Evolutionary conservation across 176 grass and related monocot species (phyloP).

Genomic region (Bothriochloa decipiens): DNA sequence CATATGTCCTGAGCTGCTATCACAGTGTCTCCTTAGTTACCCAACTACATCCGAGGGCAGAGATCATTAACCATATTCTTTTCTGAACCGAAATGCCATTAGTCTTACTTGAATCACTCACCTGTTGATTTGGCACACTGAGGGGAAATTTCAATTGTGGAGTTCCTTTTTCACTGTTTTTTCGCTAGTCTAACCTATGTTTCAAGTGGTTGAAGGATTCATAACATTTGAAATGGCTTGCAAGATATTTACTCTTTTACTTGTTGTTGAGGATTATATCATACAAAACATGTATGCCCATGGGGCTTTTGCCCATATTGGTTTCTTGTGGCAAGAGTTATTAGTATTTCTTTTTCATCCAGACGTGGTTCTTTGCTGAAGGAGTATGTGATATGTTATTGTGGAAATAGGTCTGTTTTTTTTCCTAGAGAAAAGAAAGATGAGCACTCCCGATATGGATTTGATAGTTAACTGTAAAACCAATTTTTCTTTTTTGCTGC

Average conservation of each 20-base stretch:
- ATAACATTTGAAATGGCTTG: conserved; percentile 26
- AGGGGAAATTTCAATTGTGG: conserved; percentile 77
- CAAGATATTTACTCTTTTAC: background rate
- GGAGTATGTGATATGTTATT: background rate
- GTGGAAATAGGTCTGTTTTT: conserved; percentile 7
- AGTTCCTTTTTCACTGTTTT: conserved; percentile 44
- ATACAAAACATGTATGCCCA: background rate
- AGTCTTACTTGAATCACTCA: conserved; percentile 60
- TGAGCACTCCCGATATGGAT: background rate
- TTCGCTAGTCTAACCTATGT: conserved; percentile 29
- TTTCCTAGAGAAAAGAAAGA: background rate
- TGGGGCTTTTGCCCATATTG: background rate
- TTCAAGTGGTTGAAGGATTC: conserved; percentile 39
- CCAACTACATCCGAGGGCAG: conserved; percentile 26
- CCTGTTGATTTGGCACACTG: conserved; percentile 62
- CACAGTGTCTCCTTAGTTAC: conserved; percentile 37
- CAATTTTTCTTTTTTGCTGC: background rate
- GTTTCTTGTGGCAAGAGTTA: conserved; percentile 15
- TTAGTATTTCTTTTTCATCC: conserved; percentile 10
- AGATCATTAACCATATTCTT: conserved; percentile 52
- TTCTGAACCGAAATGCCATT: conserved; percentile 63
- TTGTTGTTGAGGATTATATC: background rate
- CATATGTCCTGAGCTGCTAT: conserved; percentile 17
- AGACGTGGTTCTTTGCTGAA: conserved; percentile 36
- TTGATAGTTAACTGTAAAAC: background rate